Conservation (phyloP, 495 filamentous ascomycete species). For the Xylaria flabelliformis region DNA sequence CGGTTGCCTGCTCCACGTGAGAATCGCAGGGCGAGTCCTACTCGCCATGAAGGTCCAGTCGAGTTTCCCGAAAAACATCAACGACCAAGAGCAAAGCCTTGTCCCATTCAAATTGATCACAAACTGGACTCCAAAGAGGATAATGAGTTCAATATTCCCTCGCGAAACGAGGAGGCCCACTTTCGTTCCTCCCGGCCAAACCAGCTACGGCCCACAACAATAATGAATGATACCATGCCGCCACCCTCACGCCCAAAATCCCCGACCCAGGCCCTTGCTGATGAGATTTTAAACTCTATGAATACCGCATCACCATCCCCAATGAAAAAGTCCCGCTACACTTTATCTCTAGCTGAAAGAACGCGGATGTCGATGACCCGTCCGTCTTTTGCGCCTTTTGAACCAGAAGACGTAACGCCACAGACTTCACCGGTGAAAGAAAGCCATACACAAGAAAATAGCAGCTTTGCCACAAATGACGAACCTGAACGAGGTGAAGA, state of each 20-base stretch:
- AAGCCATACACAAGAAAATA: slow-evolving; percentile 15
- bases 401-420: slow-evolving; percentile 39
- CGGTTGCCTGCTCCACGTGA: slow-evolving; percentile 16
- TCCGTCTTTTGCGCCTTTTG: slow-evolving; percentile 40
- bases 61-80: background rate
- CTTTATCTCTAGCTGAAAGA: slow-evolving; percentile 60
- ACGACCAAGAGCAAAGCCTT: background rate
- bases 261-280: slow-evolving; percentile 57
- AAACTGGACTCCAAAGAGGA: background rate
- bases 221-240: slow-evolving; percentile 36
- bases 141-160: background rate
- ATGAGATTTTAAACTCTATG: slow-evolving; percentile 64
- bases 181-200: slow-evolving; percentile 36
- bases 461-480: slow-evolving; percentile 23
- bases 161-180: background rate
- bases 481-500: slow-evolving; percentile 38
- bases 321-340: slow-evolving; percentile 58
- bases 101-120: background rate
- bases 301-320: slow-evolving; percentile 57
- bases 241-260: slow-evolving; percentile 46
- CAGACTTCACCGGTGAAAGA: slow-evolving; percentile 37
- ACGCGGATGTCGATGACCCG: slow-evolving; percentile 58
- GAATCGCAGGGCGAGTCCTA: slow-evolving; percentile 10
- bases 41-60: background rate
- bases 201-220: slow-evolving; percentile 34